Conservation (phyloP, 2,329 filamentous ascomycete species). For the Microdochium bolleyi region DNA sequence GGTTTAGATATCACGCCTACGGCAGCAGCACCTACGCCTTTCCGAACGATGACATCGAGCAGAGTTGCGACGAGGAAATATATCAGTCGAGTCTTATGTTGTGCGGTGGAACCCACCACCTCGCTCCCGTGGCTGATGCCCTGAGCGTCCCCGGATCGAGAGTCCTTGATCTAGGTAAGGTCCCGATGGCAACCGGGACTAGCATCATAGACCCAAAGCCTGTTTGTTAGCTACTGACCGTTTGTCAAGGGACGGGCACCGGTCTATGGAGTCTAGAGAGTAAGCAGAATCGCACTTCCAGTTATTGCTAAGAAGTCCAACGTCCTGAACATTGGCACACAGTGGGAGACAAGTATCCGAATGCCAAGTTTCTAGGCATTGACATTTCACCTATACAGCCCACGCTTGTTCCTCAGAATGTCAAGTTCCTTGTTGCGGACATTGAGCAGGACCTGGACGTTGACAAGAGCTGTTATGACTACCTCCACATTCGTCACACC, state of each 20-base stretch:
- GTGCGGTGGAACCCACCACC: not conserved
- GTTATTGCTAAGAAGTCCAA: not conserved
- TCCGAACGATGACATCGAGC: not conserved
- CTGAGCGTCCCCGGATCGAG: not conserved
- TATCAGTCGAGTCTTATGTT: not conserved
- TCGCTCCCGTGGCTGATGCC: not conserved
- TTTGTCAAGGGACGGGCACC: not conserved
- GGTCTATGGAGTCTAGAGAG: not conserved
- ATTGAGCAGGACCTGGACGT: slow-evolving; percentile 49
- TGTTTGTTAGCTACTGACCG: not conserved
- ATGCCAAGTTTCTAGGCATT: slow-evolving; percentile 29
- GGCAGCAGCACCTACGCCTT: not conserved
- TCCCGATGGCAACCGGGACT: too few species aligned
- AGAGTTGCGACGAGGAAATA: not conserved
- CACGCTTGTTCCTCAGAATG: slow-evolving; percentile 46
- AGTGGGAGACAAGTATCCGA: slow-evolving; percentile 33
- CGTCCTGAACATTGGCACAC: slow-evolving; percentile 1
- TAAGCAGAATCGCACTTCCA: not conserved
- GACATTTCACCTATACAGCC: slow-evolving; percentile 39
- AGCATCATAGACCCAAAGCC: not conserved
- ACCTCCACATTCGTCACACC: slow-evolving; percentile 43
- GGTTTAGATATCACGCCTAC: not conserved
- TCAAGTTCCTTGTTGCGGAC: slow-evolving; percentile 56
- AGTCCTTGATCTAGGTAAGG: not conserved
- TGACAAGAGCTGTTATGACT: slow-evolving; percentile 42